A percentile compares a stretch with the other conserved stretches of the same genome.
Conservation (phyloP, 768 basidiomycete genomes). For the Psilocybe subaeruginosa region DNA sequence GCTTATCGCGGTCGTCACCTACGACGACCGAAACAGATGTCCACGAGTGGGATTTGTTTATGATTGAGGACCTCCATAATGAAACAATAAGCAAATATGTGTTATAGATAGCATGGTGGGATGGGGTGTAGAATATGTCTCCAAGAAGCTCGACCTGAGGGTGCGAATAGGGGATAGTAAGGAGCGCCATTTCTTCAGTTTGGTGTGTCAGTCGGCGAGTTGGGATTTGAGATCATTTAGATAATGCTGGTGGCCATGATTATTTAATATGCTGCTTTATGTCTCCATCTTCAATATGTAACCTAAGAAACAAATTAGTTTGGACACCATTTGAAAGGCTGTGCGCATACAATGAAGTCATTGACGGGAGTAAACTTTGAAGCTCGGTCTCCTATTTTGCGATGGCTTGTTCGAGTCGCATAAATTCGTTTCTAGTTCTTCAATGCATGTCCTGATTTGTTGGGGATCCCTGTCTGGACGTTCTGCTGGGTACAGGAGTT, state of each 20-base stretch:
- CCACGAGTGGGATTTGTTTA: constrained; percentile 19
- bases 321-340: neutral
- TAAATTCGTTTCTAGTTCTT: neutral
- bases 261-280: neutral
- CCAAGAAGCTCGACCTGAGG: constrained; percentile 25
- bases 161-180: constrained; percentile 27
- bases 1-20: neutral
- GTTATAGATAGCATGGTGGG: constrained; percentile 8
- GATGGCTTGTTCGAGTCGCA: neutral
- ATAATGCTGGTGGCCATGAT: neutral
- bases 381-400: neutral
- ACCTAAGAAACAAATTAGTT: neutral
- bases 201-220: neutral
- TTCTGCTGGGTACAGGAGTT: neutral
- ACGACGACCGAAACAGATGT: constrained; percentile 3
- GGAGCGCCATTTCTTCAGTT: constrained; percentile 3
- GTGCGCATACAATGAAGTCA: neutral
- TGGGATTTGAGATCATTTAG: neutral
- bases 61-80: constrained; percentile 24
- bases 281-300: neutral
- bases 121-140: constrained; percentile 23
- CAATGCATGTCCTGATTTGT: neutral
- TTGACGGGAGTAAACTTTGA: neutral
- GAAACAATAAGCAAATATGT: constrained; percentile 21
- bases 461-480: neutral